Base-by-base conservation (phyloP, 1,139 yeast genomes). In the Geotrichum bryndzae region DNA sequence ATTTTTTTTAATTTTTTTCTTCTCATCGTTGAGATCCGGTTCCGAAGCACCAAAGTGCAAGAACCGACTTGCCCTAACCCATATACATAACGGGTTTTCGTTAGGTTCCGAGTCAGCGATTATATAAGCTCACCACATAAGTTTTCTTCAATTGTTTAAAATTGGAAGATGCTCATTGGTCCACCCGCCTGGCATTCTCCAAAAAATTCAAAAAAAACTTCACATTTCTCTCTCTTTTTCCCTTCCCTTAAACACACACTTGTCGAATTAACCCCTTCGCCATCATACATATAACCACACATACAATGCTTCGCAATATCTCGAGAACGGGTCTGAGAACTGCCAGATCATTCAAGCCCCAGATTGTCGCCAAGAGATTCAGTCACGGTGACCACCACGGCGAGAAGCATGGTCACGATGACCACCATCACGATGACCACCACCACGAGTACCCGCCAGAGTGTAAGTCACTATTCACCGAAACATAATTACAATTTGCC, bases 361-460 rank as follows among this genome's bases (percentile, higher is more conserved):
- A 53, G 38, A 31, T 56, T 22, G 48, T 41, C 18, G 25, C 41
- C 5, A 60, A 56, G 53, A 52, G 62, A 51, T 57, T 60, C 33
- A 31, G 53, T 22, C 62, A 60, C 46, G 57, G 48, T 46, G 57
- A 54, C 41, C 51, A 54, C 38, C 60, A 58, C 31, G 52, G 52
- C 52, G 51, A 54, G 27, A 50, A 33, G 22, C 56, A 53, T 33
- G 46, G 55, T 8, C 56, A 53, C 48, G 56, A 45, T 35, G 48
- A 53, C 23, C 48, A 31, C 46, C 58, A 55, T 35, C 46, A 25
- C n/a, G 58, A 55, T 23, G 48, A 41, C 50, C 60, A 60, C 27
- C 58, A 56, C 52, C 59, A 55, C 15, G 63, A 60, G 31, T 57
- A 60, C 56, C 63, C 63, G 11, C 48, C 60, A n/a, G 60, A 60